Evolutionary conservation across 345 rosid genomes (phyloP).

Genomic region (Salix dunnii): DNA sequence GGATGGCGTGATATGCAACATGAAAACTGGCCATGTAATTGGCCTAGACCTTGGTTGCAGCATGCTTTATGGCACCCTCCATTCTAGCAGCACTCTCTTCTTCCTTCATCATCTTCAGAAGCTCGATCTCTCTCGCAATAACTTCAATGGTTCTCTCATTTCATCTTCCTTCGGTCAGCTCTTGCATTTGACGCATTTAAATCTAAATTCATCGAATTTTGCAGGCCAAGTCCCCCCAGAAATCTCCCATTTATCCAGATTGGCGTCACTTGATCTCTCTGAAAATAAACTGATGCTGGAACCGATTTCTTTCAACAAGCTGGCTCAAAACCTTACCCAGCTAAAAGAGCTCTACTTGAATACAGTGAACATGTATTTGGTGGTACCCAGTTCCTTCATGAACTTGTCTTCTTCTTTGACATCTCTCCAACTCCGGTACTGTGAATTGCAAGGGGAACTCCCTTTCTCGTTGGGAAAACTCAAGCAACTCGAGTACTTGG

Average conservation of each 20-base stretch:
- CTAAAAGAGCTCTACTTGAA: background rate
- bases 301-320: background rate
- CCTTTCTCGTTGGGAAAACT: constrained; percentile 7
- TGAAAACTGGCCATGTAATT: background rate
- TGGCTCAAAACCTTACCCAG: background rate
- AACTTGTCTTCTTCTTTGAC: constrained; percentile 16
- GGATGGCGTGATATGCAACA: constrained; percentile 29
- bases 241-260: background rate
- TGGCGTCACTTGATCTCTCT: constrained; percentile 11
- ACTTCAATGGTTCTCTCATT: constrained; percentile 10
- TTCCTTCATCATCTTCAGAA: constrained; percentile 17
- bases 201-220: background rate
- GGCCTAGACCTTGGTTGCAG: constrained; percentile 3
- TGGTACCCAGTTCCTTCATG: background rate
- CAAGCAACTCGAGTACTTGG: background rate
- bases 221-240: background rate
- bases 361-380: background rate
- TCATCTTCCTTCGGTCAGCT: constrained; percentile 8
- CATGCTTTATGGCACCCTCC: background rate
- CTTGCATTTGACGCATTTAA: constrained; percentile 5
- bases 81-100: constrained; percentile 19
- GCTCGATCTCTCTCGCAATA: constrained; percentile 27
- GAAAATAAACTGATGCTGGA: background rate
- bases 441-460: constrained; percentile 14
- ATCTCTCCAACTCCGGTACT: background rate